Conservation (phyloP, 1,139 yeast species). For the Geotrichum fermentans region DNA sequence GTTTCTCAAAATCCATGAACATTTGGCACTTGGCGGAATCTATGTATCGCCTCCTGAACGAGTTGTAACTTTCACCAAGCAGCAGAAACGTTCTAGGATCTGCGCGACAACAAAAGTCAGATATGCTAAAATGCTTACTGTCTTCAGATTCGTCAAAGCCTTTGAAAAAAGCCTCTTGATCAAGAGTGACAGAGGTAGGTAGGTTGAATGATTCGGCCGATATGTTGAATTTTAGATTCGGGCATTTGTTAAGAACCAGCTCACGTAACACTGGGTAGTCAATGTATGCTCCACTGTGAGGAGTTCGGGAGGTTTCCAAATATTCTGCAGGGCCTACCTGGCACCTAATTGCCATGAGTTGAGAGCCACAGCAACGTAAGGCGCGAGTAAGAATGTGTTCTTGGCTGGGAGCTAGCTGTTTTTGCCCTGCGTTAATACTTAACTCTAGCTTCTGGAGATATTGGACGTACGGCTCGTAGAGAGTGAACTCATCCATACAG, state of each 20-base stretch:
- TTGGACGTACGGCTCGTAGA: background rate
- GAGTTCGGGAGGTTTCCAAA: background rate
- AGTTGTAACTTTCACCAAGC: conserved; percentile 1
- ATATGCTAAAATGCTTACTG: background rate
- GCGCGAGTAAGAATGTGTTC: background rate
- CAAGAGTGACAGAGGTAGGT: background rate
- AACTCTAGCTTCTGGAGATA: background rate
- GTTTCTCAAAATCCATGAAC: background rate
- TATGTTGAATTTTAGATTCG: background rate
- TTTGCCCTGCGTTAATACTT: no score
- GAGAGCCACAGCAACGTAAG: background rate
- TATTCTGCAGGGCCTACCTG: background rate
- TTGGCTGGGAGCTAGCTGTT: background rate
- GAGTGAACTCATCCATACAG: background rate
- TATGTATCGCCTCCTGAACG: background rate
- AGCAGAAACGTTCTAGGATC: background rate
- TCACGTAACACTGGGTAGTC: background rate
- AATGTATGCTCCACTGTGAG: background rate
- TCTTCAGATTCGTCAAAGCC: background rate
- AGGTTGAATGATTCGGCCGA: background rate
- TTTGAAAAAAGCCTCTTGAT: background rate
- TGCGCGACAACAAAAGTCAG: background rate
- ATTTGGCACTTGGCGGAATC: background rate
- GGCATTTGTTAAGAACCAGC: background rate
- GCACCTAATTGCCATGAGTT: background rate